Evolutionary conservation across 805 yeast genomes (phyloP).

Genomic region (Clavispora fructus): DNA sequence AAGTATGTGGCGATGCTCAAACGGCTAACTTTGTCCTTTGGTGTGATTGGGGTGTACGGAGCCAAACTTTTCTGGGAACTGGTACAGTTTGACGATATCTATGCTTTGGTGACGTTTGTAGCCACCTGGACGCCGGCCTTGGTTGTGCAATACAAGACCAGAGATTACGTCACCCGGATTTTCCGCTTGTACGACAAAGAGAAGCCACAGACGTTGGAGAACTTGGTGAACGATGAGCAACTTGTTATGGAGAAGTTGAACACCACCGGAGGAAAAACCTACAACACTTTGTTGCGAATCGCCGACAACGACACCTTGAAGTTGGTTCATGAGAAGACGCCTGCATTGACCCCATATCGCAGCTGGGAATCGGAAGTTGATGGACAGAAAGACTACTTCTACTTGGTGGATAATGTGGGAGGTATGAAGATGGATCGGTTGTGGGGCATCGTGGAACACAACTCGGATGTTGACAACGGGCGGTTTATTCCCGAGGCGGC

Average conservation of each 20-base stretch:
- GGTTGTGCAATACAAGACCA: constrained; percentile 45
- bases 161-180: constrained; percentile 66
- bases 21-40: constrained; percentile 57
- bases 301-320: constrained; percentile 30
- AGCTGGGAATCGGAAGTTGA: constrained; percentile 36
- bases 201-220: constrained; percentile 60
- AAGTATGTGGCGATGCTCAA: constrained; percentile 59
- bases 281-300: constrained; percentile 55
- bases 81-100: constrained; percentile 45
- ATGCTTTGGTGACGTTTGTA: constrained; percentile 41
- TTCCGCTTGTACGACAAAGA: constrained; percentile 63
- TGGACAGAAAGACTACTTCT: constrained; percentile 38
- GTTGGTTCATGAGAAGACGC: constrained; percentile 22
- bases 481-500: constrained; percentile 32
- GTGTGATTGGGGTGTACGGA: constrained; percentile 54
- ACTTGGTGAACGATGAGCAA: constrained; percentile 55
- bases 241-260: constrained; percentile 64
- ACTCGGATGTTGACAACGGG: constrained; percentile 65
- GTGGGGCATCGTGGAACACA: constrained; percentile 76
- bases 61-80: constrained; percentile 56
- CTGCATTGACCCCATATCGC: constrained; percentile 22
- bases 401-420: constrained; percentile 69
- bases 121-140: constrained; percentile 55
- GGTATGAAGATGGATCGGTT: constrained; percentile 80
- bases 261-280: constrained; percentile 60